phyloP scores from a whole-genome alignment of 1,284 basidiomycete species.

The Ustilago loliicola region DNA sequence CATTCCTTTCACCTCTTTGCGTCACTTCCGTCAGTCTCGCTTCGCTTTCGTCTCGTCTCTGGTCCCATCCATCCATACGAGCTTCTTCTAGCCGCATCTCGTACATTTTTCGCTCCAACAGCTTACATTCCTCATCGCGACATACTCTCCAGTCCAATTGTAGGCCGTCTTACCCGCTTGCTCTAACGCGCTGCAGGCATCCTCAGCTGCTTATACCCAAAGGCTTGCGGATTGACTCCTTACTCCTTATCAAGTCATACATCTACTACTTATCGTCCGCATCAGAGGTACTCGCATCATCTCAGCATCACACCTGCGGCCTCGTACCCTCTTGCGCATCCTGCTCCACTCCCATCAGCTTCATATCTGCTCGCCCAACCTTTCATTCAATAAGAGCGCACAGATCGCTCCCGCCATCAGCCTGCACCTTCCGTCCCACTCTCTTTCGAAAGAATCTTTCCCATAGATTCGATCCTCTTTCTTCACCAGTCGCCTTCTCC shows the following conservation, averaged over 20 bases:
- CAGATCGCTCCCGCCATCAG: slow-evolving; percentile 7
- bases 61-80: slow-evolving; percentile 14
- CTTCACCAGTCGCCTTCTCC: neutral
- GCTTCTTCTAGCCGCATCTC: slow-evolving; percentile 2
- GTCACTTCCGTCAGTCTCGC: slow-evolving; percentile 7
- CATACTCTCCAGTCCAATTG: neutral
- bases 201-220: slow-evolving; percentile 15
- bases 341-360: neutral
- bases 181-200: neutral
- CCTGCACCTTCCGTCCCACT: neutral
- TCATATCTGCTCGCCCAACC: neutral
- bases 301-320: neutral
- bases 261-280: neutral
- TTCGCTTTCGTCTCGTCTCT: slow-evolving; percentile 6
- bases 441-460: neutral
- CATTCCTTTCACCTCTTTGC: slow-evolving; percentile 3
- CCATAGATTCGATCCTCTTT: neutral
- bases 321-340: neutral
- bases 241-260: neutral
- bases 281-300: neutral
- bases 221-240: neutral
- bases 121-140: neutral
- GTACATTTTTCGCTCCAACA: neutral
- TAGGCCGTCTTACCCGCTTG: neutral
- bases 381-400: slow-evolving; percentile 12